Conservation (phyloP, 257 asterid species). For the Nyctanthes arbortristis region DNA sequence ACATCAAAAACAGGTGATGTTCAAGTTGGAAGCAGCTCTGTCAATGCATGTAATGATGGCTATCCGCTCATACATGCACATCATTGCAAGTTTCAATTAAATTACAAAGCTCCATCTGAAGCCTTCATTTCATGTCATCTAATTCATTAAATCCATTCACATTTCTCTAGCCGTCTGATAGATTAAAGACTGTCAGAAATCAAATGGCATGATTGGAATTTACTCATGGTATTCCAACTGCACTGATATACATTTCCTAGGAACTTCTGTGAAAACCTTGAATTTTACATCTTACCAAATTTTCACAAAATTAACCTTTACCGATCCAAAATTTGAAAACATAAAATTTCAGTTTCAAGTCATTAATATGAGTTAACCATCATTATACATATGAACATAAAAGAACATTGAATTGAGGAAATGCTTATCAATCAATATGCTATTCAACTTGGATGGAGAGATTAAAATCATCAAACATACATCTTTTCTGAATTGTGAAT, state of each 20-base stretch:
- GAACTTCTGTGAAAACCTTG: neutral
- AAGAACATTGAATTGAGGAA: neutral
- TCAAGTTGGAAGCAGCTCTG: neutral
- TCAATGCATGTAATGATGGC: neutral
- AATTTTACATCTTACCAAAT: neutral
- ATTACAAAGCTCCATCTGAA: neutral
- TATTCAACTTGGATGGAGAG: neutral
- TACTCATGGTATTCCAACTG: neutral
- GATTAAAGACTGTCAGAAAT: neutral
- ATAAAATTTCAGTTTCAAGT: neutral
- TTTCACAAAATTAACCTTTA: constrained; percentile 1
- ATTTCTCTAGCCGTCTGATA: neutral
- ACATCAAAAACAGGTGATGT: neutral
- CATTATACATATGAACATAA: neutral
- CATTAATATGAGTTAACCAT: constrained; percentile 12
- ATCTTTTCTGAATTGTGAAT: neutral
- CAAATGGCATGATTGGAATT: neutral
- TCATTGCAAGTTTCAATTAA: neutral
- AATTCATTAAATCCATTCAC: neutral
- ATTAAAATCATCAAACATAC: neutral
- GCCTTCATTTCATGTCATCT: constrained; percentile 1
- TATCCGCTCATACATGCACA: neutral
- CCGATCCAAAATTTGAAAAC: neutral
- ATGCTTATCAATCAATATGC: neutral
- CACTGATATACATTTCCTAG: neutral